These are phyloP conservation scores for Tetrahymena thermophila DNA, from an alignment of 73 alveolate genomes.

Conservation along the genomic window DNA sequence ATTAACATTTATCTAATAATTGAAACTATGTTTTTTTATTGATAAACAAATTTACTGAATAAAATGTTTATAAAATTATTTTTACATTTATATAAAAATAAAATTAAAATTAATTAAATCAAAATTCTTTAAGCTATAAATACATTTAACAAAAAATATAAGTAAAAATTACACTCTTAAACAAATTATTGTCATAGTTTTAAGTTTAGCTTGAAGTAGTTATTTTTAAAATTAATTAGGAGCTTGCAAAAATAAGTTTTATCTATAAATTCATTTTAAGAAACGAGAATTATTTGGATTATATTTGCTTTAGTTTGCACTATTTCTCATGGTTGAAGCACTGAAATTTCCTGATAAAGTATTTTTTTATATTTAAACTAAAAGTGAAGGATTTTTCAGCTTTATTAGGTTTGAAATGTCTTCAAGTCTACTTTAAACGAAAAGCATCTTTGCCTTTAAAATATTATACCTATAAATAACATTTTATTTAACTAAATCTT, in stretches of 20 bases:
- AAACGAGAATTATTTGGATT: not conserved
- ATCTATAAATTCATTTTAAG: not conserved
- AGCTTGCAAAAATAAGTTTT: not conserved
- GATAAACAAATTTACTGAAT: too few species aligned
- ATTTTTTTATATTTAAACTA: constrained; percentile 8
- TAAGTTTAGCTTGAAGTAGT: not conserved
- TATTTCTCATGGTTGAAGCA: not conserved
- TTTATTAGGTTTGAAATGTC: constrained; percentile 36
- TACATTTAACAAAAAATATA: not conserved
- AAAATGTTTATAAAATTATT: too few species aligned
- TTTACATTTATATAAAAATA: not conserved
- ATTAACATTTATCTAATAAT: too few species aligned
- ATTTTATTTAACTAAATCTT: constrained; percentile 17
- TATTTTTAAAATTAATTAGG: not conserved
- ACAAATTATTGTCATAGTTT: not conserved
- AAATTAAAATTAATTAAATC: not conserved
- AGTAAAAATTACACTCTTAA: not conserved
- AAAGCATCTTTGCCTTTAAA: constrained; percentile 25
- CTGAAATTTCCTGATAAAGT: not conserved
- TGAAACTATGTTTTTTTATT: too few species aligned
- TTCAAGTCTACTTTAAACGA: constrained; percentile 28
- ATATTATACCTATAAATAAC: constrained; percentile 34
- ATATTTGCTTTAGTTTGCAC: not conserved
- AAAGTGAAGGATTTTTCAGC: constrained; percentile 36
- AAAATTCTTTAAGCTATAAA: not conserved